Evolutionary conservation across 2,329 filamentous ascomycete species (phyloP).

Genomic region (Fusarium pseudonygamai): DNA sequence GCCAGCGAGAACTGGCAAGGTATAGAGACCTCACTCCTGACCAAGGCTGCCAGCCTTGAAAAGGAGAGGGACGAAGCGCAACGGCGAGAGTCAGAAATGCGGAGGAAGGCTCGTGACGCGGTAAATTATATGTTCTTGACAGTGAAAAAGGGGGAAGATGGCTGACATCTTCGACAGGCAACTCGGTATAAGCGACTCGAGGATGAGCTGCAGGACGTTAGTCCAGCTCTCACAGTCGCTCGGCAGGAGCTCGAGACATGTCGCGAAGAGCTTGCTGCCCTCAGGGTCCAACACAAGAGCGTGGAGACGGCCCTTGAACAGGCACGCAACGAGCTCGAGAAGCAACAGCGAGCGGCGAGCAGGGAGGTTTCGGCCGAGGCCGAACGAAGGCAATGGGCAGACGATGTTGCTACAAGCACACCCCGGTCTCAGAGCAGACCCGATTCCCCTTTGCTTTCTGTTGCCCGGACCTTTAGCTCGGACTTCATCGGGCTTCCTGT

Average conservation of each 20-base stretch:
- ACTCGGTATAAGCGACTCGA: conserved; percentile 73
- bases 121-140: conserved; percentile 60
- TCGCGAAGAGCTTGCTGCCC: conserved; percentile 65
- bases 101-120: conserved; percentile 88
- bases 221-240: conserved; percentile 69
- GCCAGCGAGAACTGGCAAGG: conserved; percentile 98
- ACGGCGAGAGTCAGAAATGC: conserved; percentile 84
- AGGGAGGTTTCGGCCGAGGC: conserved; percentile 50
- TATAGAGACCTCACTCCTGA: conserved; percentile 86
- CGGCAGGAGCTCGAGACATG: conserved; percentile 71
- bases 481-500: conserved; percentile 61
- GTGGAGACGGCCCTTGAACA: conserved; percentile 72
- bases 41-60: conserved; percentile 80
- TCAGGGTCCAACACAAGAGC: conserved; percentile 73
- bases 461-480: conserved; percentile 63
- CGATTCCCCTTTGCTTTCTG: conserved; percentile 63
- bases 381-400: conserved; percentile 61
- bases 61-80: conserved; percentile 90
- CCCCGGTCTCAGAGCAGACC: conserved; percentile 61
- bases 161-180: conserved; percentile 59
- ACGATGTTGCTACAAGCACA: conserved; percentile 56
- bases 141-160: neutral
- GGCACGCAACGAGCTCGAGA: conserved; percentile 60
- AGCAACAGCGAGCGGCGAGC: conserved; percentile 51
- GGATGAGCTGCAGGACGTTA: conserved; percentile 81